Base-by-base conservation (phyloP, 192 early-diverging fungal species). In the Podila epicladia region DNA sequence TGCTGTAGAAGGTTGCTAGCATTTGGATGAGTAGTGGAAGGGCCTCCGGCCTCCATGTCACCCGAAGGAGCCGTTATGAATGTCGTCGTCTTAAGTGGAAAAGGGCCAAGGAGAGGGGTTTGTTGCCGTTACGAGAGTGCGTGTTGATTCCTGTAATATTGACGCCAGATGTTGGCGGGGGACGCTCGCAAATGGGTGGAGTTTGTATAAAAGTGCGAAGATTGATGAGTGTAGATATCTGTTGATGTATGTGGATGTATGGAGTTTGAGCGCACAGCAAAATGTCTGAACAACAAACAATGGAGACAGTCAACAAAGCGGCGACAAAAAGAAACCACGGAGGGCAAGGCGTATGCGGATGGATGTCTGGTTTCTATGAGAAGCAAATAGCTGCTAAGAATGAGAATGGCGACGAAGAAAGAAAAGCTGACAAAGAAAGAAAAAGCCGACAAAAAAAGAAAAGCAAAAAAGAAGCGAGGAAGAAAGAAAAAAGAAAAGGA, bases 351-450 rank as follows among this genome's bases (percentile, higher is more conserved):
- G 22, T 9, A 37, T 20, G 35, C 31, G 20, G 35, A 37, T 37
- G 35, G 35, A 37, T 37, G 35, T 37, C 35, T 37, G 35, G 35
- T 11, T 11, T 37, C 35, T 37, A 9, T 37, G 35, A 37, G 35
- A 37, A 37, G 35, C 35, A 37, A 37, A 37, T 37, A 37, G 9
- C 35, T 8, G 9, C 35, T 37, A 37, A 8, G 35, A 37, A 9
- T 37, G 35, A 11, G 35, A 37, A 37, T 37, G 35, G 35, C 8
- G 35, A 37, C 33, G 33, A 70, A n/a, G 53, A 53, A 45, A 59
- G 31, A 17, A 71, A 24, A 35, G 49, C 20, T 29, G n/a, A 37
- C 53, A 58, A 70, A n/a, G 53, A 55, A 55, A 45, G 68, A 45
- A 17, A 71, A 33, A 51, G 49, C 20, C 20, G 29, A 29, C 50